phyloP scores from a whole-genome alignment of 2,329 filamentous ascomycete species.

The Exutisphaerella laricina region DNA sequence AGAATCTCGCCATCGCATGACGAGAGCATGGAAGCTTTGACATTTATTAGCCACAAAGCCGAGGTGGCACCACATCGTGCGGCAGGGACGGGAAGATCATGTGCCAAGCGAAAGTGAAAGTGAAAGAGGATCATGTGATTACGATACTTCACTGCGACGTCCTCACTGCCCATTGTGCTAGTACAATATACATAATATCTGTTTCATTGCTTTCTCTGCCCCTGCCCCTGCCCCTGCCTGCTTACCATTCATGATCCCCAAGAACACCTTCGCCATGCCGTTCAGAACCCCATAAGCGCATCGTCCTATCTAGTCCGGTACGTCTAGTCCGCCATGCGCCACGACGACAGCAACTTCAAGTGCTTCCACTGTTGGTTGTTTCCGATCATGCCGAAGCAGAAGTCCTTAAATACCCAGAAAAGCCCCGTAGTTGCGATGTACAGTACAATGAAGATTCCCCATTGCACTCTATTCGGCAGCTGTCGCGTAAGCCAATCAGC shows the following conservation, averaged over 20 bases:
- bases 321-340: conserved; percentile 66
- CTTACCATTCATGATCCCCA: too few relatives aligned
- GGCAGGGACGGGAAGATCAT: too few relatives aligned
- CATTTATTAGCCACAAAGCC: too few relatives aligned
- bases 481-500: conserved; percentile 74
- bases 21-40: too few relatives aligned
- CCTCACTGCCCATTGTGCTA: background rate
- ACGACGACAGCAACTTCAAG: conserved; percentile 87
- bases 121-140: background rate
- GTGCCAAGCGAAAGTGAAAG: too few relatives aligned
- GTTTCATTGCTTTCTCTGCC: conserved; percentile 7
- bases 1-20: too few relatives aligned
- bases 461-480: conserved; percentile 58
- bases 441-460: conserved; percentile 64
- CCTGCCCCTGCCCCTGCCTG: too few relatives aligned
- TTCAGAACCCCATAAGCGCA: conserved; percentile 1
- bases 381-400: conserved; percentile 95
- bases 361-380: conserved; percentile 77
- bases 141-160: background rate
- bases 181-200: conserved; percentile 9
- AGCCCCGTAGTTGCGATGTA: conserved; percentile 72
- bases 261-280: conserved; percentile 11
- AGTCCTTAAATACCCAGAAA: conserved; percentile 85
- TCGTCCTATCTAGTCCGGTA: too few relatives aligned
- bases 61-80: background rate